Base-by-base conservation (phyloP, 306 rosid genomes). In the Gleditsia sinensis region DNA sequence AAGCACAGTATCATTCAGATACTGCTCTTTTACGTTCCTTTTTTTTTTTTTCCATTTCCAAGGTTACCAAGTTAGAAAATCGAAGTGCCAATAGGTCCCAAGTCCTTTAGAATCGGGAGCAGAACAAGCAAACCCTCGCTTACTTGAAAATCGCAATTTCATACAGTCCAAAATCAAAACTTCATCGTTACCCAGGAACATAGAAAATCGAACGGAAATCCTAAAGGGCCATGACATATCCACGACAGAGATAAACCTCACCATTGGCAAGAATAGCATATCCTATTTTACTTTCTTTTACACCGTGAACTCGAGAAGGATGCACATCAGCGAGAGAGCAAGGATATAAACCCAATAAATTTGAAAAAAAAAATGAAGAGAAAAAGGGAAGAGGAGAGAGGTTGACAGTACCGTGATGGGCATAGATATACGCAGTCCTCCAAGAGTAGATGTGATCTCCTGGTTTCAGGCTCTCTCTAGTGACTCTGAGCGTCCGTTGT, bases 361-460 rank as follows among this genome's bases (percentile, higher is more conserved):
- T 0, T 30, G n/a, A 46, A n/a, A 30, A 72, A 5, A 39, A 43
- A n/a, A 3, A 12, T 13, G 0, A 7, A 20, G 20, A 14, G 34
- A 37, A 40, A 32, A 48, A 10, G 8, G 1, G 34, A 62, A n/a
- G 6, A 40, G 13, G 34, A 50, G 53, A 75, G 61, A 16, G 72
- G 25, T 53, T 28, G 74, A 54, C 53, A 69, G 74, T 59, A 94
- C 97, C 98, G 57, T 94, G 97, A 89, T 94, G 98, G 6, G 97
- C 96, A 64, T 94, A 94, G n/a, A 85, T 79, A 67, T 94, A 94
- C 25, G 92, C 96, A 80, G 85, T 58, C 79, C 98, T 91, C 96
- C 94, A 94, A 60, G 93, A 87, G 81, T 94, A 94, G 66, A 94
- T 84, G 76, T 94, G 98, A 91, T 94, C 97, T 77, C 98, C 97